Percentiles rank a stretch among this genome's conserved stretches.
phyloP scores from a whole-genome alignment of 495 filamentous ascomycete species.

The Penicillium parvum region DNA sequence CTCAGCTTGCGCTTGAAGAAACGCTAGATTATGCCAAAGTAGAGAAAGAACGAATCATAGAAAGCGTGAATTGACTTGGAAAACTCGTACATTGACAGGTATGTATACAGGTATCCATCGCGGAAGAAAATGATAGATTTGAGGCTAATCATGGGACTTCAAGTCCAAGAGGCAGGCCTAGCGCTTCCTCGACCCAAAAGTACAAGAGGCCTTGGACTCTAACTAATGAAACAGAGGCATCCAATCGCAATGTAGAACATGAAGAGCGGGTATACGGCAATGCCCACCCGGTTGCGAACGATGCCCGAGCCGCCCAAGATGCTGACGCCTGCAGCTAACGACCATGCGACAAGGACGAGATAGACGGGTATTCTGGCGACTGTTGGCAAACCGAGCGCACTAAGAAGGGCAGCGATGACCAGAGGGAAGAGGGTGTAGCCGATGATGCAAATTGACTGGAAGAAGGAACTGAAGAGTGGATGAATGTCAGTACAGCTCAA shows the following conservation, averaged over 20 bases:
- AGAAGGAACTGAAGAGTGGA: conserved; percentile 69
- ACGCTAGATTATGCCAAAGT: too few relatives aligned
- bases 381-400: conserved; percentile 69
- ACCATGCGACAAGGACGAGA: conserved; percentile 81
- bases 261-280: conserved; percentile 91
- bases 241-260: conserved; percentile 95
- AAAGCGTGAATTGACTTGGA: too few relatives aligned
- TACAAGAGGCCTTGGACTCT: conserved; percentile 17
- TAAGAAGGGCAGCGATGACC: conserved; percentile 87
- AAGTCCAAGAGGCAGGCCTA: conserved; percentile 1
- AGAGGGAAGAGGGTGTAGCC: conserved; percentile 98
- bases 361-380: conserved; percentile 87
- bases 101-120: conserved; percentile 10
- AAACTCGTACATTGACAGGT: conserved; percentile 1
- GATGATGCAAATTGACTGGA: conserved; percentile 95
- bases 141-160: not conserved
- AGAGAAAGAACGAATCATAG: too few relatives aligned
- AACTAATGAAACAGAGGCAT: conserved; percentile 95
- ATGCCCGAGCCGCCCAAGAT: conserved; percentile 94
- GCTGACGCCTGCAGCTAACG: conserved; percentile 89
- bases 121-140: conserved; percentile 4
- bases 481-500: conserved; percentile 20
- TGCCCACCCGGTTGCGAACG: conserved; percentile 86
- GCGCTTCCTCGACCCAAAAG: not conserved
- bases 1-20: too few relatives aligned